These are phyloP conservation scores for Hemileia vastatrix DNA, from an alignment of 1,284 basidiomycete species.

Conservation along the genomic window DNA sequence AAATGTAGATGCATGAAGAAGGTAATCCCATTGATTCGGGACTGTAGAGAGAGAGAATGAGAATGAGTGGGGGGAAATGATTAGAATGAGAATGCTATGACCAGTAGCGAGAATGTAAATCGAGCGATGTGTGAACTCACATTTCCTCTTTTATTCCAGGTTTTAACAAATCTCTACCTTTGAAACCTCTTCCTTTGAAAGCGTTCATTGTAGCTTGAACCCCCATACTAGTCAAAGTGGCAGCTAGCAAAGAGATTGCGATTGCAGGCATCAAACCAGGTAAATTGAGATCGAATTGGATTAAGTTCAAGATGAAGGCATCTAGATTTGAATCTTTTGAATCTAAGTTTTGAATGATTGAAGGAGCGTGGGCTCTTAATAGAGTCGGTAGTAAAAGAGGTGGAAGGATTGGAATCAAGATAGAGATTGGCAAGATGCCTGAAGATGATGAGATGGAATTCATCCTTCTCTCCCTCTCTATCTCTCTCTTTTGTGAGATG, in stretches of 20 bases:
- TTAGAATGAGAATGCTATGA: slow-evolving; percentile 5
- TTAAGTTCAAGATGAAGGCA: background rate
- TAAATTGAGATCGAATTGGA: slow-evolving; percentile 28
- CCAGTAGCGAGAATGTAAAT: background rate
- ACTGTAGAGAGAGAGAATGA: slow-evolving; percentile 48
- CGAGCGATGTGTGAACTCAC: slow-evolving; percentile 49
- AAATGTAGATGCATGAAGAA: slow-evolving; percentile 77
- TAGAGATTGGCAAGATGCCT: background rate
- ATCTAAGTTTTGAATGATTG: background rate
- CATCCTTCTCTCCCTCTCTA: too few species aligned
- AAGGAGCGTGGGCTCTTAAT: background rate
- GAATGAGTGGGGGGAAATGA: too few species aligned
- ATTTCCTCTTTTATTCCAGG: slow-evolving; percentile 59
- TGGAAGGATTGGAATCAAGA: background rate
- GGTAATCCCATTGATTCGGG: slow-evolving; percentile 88
- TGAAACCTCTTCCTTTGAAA: slow-evolving; percentile 52
- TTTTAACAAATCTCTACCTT: slow-evolving; percentile 72
- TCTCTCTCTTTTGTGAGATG: too few species aligned
- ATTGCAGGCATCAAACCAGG: slow-evolving; percentile 29
- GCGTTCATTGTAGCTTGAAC: slow-evolving; percentile 29
- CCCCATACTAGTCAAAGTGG: slow-evolving; percentile 25
- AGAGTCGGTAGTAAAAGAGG: background rate
- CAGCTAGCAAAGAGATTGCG: slow-evolving; percentile 29
- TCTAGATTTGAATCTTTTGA: background rate
- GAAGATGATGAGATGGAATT: too few species aligned